A percentile compares a stretch with the other conserved stretches of the same genome.
Conservation (phyloP, 2,329 filamentous ascomycete genomes). For the Phialemoniopsis sp. region DNA sequence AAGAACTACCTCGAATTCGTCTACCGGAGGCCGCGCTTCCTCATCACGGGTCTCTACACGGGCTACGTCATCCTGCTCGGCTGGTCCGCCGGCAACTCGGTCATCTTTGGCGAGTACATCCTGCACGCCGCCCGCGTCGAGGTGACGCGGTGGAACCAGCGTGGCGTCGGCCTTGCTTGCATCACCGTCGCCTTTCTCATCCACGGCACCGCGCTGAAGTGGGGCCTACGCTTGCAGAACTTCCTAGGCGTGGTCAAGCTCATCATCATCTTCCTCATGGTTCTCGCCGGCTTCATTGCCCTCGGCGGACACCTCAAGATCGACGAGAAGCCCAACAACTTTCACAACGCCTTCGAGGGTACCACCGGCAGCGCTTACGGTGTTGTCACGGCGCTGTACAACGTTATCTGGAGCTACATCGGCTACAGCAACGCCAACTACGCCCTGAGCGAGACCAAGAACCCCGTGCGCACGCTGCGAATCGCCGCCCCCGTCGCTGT, state of each 20-base stretch:
- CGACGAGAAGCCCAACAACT: constrained; percentile 52
- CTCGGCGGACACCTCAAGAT: constrained; percentile 58
- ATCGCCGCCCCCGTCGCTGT: constrained; percentile 61
- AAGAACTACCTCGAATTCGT: constrained; percentile 66
- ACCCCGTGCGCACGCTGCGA: constrained; percentile 61
- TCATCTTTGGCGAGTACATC: constrained; percentile 69
- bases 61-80: constrained; percentile 60
- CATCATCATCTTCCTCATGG: constrained; percentile 60
- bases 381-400: constrained; percentile 66
- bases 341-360: constrained; percentile 59
- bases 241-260: constrained; percentile 62
- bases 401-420: constrained; percentile 67
- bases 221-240: constrained; percentile 66
- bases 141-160: constrained; percentile 63
- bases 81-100: constrained; percentile 63
- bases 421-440: constrained; percentile 69
- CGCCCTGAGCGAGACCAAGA: constrained; percentile 59
- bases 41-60: constrained; percentile 56
- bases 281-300: constrained; percentile 57
- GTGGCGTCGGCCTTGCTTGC: constrained; percentile 62
- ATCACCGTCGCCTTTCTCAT: constrained; percentile 62
- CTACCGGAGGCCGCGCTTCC: constrained; percentile 55
- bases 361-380: constrained; percentile 64
- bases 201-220: constrained; percentile 59
- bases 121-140: constrained; percentile 60